These are phyloP conservation scores for Clitopilus passeckerianus DNA, from an alignment of 768 basidiomycete species.

Conservation along the genomic window DNA sequence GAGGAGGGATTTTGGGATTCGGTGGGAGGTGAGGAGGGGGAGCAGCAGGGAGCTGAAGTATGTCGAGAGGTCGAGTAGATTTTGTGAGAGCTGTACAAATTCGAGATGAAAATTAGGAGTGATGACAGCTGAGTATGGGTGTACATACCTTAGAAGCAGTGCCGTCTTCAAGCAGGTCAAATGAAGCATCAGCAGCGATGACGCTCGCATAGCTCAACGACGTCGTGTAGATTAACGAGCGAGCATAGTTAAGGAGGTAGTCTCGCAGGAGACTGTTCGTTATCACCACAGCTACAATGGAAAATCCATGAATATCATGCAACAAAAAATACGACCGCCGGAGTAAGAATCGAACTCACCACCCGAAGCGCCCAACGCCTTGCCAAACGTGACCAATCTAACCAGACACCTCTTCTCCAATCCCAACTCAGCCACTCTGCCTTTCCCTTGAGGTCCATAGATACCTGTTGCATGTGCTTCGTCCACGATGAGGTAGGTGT, in stretches of 20 bases:
- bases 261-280: conserved; percentile 68
- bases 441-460: conserved; percentile 75
- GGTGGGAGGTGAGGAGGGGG: conserved; percentile 19
- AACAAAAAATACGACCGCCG: not conserved
- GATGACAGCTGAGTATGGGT: no score
- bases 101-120: not conserved
- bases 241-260: conserved; percentile 89
- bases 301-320: not conserved
- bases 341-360: conserved; percentile 44
- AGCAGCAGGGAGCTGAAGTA: conserved; percentile 30
- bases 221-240: conserved; percentile 90
- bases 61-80: conserved; percentile 40
- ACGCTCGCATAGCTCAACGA: conserved; percentile 74
- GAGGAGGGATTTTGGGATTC: conserved; percentile 28
- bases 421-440: conserved; percentile 66
- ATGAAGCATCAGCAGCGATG: conserved; percentile 69
- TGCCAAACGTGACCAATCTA: conserved; percentile 89
- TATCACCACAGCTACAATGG: conserved; percentile 62
- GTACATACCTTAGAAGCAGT: conserved; percentile 51
- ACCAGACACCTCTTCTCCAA: conserved; percentile 70
- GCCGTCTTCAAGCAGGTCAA: conserved; percentile 72
- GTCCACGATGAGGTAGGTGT: conserved; percentile 78
- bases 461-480: conserved; percentile 94
- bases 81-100: conserved; percentile 20
- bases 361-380: conserved; percentile 81